Evolutionary conservation across 2,329 filamentous ascomycete genomes (phyloP), one percentile per base, ranked within the genome.

Genomic region (Sporothrix schenckii): DNA sequence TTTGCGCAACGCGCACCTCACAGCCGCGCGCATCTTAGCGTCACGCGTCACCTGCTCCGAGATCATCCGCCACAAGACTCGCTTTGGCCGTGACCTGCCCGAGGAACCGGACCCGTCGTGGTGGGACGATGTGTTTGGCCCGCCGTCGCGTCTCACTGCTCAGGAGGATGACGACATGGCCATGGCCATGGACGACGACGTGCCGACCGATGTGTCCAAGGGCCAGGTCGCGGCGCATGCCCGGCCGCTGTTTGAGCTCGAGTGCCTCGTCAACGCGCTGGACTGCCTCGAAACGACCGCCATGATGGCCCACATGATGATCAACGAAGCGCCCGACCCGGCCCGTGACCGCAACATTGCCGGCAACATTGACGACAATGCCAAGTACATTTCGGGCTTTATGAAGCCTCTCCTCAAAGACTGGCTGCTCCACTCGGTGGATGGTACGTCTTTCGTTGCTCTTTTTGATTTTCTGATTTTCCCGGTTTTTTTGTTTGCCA

Each of bases 221-320:
- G 80, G 82, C 61, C 79, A 84, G 69, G 77, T 89, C 21, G 77
- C 83, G 58, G 80, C 80, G 3, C 83, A 89, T 72, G 88, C 89
- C 6, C 84, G 86, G 70, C 88, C 85, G 61, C 89, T 89, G 79
- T 86, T 86, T 73, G 90, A 93, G 74, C 82, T 94, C 61, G 91
- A 93, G 79, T 83, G 84, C 70, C 82, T 94, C 39, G 86, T 90
- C 58, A 83, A 85, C 66, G 87, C 85, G 3, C 83, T 94, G 54
- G 89, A 92, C 77, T 83, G 84, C 27, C 83, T 93, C 74, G 91
- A 93, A 78, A 88, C 86, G 1, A 87, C 91, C 71, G 86, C 87
- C 16, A 84, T 86, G 0, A 77, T 87, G 63, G 85, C 85, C 68
- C 81, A 86, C 14, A 85, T 85, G 0, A 77, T 86, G 65, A 85